A percentile compares a stretch with the other conserved stretches of the same genome.
Evolutionary conservation across 495 filamentous ascomycete genomes (phyloP).

Genomic region (Xylaria venustula): DNA sequence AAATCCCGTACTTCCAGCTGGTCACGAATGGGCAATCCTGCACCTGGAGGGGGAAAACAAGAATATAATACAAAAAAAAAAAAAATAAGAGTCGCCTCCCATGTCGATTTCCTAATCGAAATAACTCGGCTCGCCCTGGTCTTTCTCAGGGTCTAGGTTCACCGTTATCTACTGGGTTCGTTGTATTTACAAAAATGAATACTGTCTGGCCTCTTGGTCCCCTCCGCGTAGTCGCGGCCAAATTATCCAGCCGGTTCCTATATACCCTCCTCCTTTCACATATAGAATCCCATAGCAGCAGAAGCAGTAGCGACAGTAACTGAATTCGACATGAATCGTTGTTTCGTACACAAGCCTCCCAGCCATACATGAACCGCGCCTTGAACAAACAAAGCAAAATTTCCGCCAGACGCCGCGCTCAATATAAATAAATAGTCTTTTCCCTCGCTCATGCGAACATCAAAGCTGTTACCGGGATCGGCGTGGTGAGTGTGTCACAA

Average conservation of each 20-base stretch:
- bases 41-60: no score
- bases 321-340: neutral
- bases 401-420: constrained; percentile 14
- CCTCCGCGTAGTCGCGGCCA: neutral
- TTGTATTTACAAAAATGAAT: no score
- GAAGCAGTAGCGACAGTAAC: neutral
- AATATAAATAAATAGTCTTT: constrained; percentile 5
- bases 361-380: constrained; percentile 5
- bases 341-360: neutral
- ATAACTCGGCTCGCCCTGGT: neutral
- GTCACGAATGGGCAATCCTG: no score
- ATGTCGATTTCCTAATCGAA: no score
- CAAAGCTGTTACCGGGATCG: neutral
- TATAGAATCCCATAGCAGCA: neutral
- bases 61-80: no score
- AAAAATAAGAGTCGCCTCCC: no score
- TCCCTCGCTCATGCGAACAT: neutral
- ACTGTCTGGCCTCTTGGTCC: neutral
- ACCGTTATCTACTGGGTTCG: no score
- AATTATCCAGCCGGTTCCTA: neutral
- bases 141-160: neutral
- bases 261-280: neutral
- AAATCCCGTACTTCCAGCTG: no score
- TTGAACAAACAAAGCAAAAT: neutral
- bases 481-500: neutral